phyloP scores from a whole-genome alignment of 352 stramenopile species.

The Plasmopara halstedii region DNA sequence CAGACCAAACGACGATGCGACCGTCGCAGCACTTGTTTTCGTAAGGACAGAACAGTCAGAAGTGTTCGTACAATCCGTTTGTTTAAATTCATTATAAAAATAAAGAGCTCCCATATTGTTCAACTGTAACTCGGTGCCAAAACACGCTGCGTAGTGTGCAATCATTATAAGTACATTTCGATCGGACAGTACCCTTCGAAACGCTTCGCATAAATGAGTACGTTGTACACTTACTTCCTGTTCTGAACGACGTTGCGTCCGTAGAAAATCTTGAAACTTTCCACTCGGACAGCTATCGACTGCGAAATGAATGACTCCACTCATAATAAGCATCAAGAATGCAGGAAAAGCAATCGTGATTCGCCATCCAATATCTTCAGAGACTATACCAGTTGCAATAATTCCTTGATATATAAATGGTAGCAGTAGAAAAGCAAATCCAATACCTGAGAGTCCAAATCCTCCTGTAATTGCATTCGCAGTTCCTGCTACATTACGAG shows the following conservation, averaged over 20 bases:
- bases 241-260: too few relatives aligned
- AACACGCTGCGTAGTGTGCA: slow-evolving; percentile 90
- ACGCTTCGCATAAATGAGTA: slow-evolving; percentile 31
- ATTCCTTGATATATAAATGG: slow-evolving; percentile 84
- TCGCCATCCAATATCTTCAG: slow-evolving; percentile 84
- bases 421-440: slow-evolving; percentile 85
- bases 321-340: slow-evolving; percentile 73
- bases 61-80: slow-evolving; percentile 32
- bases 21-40: slow-evolving; percentile 62
- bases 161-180: slow-evolving; percentile 90
- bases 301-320: slow-evolving; percentile 58
- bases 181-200: slow-evolving; percentile 62
- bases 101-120: slow-evolving; percentile 94
- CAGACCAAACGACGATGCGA: slow-evolving; percentile 90
- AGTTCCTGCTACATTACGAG: slow-evolving; percentile 88
- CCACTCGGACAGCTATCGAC: slow-evolving; percentile 89
- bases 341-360: slow-evolving; percentile 88
- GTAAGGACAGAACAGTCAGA: slow-evolving; percentile 35
- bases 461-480: slow-evolving; percentile 90
- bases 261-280: slow-evolving; percentile 87
- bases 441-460: slow-evolving; percentile 90
- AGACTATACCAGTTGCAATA: slow-evolving; percentile 40
- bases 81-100: slow-evolving; percentile 87
- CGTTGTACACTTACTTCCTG: too few relatives aligned
- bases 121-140: slow-evolving; percentile 93